Conservation (phyloP, 2,329 filamentous ascomycete genomes). For the Alternaria brassicicola region DNA sequence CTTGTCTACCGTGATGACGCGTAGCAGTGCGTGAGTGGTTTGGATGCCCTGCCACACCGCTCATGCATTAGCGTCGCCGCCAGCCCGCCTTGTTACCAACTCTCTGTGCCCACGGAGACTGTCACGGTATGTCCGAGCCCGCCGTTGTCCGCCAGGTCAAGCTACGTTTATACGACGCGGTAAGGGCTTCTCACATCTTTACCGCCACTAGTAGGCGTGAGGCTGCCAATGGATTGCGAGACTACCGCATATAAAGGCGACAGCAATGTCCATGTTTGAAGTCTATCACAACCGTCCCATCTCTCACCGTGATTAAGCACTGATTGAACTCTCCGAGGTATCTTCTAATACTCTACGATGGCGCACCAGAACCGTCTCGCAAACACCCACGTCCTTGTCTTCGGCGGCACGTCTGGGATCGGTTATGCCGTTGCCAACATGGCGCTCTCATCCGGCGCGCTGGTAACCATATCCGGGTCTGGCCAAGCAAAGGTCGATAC, state of each 20-base stretch:
- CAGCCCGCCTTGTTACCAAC: background rate
- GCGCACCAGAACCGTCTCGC: constrained; percentile 56
- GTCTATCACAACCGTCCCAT: background rate
- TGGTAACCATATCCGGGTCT: constrained; percentile 66
- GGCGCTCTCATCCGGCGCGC: constrained; percentile 60
- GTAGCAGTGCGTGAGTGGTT: constrained; percentile 14
- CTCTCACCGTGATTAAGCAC: background rate
- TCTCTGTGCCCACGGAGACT: background rate
- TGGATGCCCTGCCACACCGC: constrained; percentile 20
- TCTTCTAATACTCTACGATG: constrained; percentile 20
- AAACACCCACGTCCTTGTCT: constrained; percentile 60
- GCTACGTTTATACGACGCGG: background rate
- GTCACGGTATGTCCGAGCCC: constrained; percentile 1
- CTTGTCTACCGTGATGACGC: background rate
- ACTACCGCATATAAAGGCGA: background rate
- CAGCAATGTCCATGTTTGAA: background rate
- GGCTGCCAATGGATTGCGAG: background rate
- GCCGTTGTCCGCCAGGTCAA: background rate
- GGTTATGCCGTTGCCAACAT: constrained; percentile 67
- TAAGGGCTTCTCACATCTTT: background rate
- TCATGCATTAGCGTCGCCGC: constrained; percentile 29
- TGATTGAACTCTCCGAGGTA: background rate
- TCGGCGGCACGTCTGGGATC: constrained; percentile 70
- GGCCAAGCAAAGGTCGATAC: constrained; percentile 57
- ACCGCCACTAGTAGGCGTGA: background rate